phyloP scores from a whole-genome alignment of 1,284 basidiomycete species.

The Melampsora americana region DNA sequence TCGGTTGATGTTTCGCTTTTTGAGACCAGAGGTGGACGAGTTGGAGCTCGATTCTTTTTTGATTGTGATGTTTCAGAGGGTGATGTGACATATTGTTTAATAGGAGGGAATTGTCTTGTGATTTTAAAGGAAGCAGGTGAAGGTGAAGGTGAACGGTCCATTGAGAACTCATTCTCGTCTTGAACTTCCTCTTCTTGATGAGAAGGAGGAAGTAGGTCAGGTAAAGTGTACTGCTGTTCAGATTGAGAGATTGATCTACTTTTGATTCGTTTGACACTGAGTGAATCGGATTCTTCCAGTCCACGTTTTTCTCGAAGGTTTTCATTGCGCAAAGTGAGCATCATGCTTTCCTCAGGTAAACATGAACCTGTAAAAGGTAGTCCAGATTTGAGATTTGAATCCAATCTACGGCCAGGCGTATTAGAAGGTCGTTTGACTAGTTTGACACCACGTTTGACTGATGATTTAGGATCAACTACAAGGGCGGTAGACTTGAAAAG shows the following conservation, averaged over 20 bases:
- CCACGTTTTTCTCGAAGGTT: background rate
- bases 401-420: constrained; percentile 33
- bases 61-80: background rate
- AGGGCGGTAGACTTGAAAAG: background rate
- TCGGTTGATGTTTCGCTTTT: background rate
- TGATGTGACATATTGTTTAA: background rate
- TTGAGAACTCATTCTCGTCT: constrained; percentile 13
- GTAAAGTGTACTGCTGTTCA: background rate
- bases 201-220: background rate
- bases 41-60: background rate
- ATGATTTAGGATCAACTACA: constrained; percentile 1
- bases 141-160: constrained; percentile 32
- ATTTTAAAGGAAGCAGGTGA: constrained; percentile 23
- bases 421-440: constrained; percentile 14
- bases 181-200: constrained; percentile 6
- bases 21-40: background rate
- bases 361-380: too few species aligned
- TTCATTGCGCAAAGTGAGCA: background rate
- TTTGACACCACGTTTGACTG: constrained; percentile 14
- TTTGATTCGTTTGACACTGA: background rate
- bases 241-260: background rate
- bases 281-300: constrained; percentile 1
- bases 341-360: background rate
- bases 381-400: background rate
- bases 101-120: background rate